These are phyloP conservation scores for Emmonsia crescens DNA, from an alignment of 2,329 filamentous ascomycete genomes.

Conservation along the genomic window DNA sequence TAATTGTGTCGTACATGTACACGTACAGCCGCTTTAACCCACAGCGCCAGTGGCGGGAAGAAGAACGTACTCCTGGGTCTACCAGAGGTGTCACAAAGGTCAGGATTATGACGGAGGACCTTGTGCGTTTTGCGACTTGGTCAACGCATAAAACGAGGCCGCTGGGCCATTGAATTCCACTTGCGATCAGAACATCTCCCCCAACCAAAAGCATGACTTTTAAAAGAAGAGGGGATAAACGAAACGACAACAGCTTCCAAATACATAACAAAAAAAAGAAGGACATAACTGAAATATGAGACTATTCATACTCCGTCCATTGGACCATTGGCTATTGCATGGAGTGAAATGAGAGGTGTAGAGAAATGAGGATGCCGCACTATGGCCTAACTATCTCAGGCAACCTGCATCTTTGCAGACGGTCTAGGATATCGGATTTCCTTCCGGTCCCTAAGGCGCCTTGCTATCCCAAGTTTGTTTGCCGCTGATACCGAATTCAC, in stretches of 20 bases:
- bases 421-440: neutral
- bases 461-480: neutral
- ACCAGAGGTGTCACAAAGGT: neutral
- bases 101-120: neutral
- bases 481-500: neutral
- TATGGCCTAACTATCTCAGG: neutral
- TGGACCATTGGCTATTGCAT: neutral
- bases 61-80: neutral
- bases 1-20: neutral
- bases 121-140: neutral
- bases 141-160: neutral
- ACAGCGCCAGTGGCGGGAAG: neutral
- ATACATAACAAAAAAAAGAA: neutral
- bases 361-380: neutral
- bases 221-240: neutral
- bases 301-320: neutral
- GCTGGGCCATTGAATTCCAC: neutral
- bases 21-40: neutral
- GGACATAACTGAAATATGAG: neutral
- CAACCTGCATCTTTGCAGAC: neutral
- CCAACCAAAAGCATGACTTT: neutral
- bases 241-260: neutral
- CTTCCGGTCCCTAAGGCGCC: neutral
- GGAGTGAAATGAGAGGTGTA: neutral
- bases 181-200: neutral